Percentiles rank a stretch among this genome's conserved stretches.
phyloP scores from a whole-genome alignment of 73 alveolate genomes.

The Uronychia binucleata region DNA sequence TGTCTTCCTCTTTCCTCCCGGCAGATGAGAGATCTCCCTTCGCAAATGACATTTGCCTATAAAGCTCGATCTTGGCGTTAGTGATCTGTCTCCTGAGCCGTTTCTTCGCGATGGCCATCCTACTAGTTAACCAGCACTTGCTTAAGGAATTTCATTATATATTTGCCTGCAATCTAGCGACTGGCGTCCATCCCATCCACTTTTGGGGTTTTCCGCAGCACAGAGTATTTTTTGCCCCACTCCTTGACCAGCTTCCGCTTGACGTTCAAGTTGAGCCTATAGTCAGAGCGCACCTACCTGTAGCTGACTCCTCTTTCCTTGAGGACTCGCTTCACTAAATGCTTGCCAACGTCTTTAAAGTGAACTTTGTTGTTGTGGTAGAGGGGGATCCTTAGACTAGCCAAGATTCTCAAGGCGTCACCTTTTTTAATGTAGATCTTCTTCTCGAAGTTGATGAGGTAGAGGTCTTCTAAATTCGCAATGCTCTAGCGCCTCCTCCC shows the following conservation, averaged over 20 bases:
- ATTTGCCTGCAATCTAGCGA: background rate
- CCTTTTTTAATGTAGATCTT: background rate
- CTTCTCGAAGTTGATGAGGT: slow-evolving; percentile 6
- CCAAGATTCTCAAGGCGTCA: background rate
- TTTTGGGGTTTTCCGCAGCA: background rate
- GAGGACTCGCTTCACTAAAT: background rate
- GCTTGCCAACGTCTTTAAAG: background rate
- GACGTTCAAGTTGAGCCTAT: background rate
- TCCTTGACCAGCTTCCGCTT: background rate
- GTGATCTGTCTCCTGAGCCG: no score
- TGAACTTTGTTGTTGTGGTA: background rate
- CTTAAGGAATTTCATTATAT: background rate
- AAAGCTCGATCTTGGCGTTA: no score
- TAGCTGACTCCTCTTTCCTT: background rate
- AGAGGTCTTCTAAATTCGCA: background rate
- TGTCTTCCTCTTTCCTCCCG: no score
- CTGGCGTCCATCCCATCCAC: background rate
- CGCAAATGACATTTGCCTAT: no score
- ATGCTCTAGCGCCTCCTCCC: background rate
- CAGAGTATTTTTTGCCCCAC: background rate
- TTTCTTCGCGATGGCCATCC: no score
- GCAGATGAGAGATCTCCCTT: no score
- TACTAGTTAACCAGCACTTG: background rate
- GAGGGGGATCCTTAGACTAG: background rate
- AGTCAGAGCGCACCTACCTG: background rate